These are phyloP conservation scores for Pulicaria dysenterica DNA, from an alignment of 129 eudicot genomes.

Conservation along the genomic window DNA sequence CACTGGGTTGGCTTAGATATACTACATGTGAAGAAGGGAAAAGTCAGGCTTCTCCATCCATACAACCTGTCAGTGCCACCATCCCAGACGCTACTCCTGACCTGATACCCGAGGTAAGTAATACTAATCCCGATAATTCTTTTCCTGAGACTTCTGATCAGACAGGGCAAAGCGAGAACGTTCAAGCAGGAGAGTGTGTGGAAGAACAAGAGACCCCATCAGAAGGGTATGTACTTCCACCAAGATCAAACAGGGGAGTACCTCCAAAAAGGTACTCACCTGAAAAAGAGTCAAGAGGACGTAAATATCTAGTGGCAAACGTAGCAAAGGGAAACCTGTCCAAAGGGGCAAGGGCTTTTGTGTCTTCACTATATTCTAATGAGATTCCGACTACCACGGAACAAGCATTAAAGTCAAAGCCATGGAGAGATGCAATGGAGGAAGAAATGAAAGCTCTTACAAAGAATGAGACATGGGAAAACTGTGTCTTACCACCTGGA, in stretches of 20 bases:
- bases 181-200: not conserved
- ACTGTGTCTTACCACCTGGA: too few species aligned
- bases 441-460: too few species aligned
- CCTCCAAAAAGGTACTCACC: not conserved
- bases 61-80: not conserved
- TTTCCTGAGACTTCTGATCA: not conserved
- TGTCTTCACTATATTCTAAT: not conserved
- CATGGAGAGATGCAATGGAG: too few species aligned
- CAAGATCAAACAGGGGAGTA: not conserved
- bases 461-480: too few species aligned
- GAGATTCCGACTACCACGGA: not conserved
- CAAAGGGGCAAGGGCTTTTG: not conserved
- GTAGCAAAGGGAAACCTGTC: not conserved
- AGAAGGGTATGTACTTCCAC: not conserved
- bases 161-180: not conserved
- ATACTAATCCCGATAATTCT: not conserved
- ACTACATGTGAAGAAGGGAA: not conserved
- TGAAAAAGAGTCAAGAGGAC: slow-evolving; percentile 2
- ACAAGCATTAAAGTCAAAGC: not conserved
- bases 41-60: not conserved
- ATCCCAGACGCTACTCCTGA: not conserved
- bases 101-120: slow-evolving; percentile 4
- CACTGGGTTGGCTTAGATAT: not conserved
- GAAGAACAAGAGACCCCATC: not conserved
- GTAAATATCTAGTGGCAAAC: not conserved